Percentiles rank a stretch among this genome's conserved stretches.
Evolutionary conservation across 768 basidiomycete species (phyloP).

Genomic region (Artomyces pyxidatus): DNA sequence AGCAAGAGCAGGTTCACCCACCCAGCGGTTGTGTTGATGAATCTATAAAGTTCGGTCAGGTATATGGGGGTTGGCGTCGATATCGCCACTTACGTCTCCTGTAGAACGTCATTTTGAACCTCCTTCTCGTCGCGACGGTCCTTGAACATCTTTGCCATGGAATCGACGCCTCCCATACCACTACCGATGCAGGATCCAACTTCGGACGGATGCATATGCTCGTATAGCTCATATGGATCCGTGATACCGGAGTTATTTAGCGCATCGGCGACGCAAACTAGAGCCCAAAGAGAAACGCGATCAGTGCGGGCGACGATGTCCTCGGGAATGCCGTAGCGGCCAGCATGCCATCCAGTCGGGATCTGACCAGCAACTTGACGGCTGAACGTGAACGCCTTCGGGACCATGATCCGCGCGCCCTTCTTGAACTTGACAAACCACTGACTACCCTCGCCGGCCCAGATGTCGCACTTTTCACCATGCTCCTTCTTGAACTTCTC

Average conservation of each 20-base stretch:
- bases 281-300: constrained; percentile 88
- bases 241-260: constrained; percentile 95
- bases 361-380: constrained; percentile 93
- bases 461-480: constrained; percentile 92
- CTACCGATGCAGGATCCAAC: constrained; percentile 91
- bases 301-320: constrained; percentile 95
- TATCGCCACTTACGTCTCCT: constrained; percentile 90
- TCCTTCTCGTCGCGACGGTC: constrained; percentile 97
- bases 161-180: constrained; percentile 95
- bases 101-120: constrained; percentile 95
- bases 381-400: constrained; percentile 93
- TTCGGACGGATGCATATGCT: constrained; percentile 93
- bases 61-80: too few species aligned
- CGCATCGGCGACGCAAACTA: constrained; percentile 91
- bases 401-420: constrained; percentile 86
- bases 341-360: constrained; percentile 95
- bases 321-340: constrained; percentile 92
- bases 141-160: constrained; percentile 95
- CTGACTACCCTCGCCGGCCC: constrained; percentile 87
- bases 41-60: constrained; percentile 56
- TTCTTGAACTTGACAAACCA: constrained; percentile 99
- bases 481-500: constrained; percentile 95
- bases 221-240: constrained; percentile 96
- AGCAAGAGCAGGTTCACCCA: constrained; percentile 94
- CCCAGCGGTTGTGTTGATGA: constrained; percentile 98